Evolutionary conservation across 2,329 filamentous ascomycete genomes (phyloP).

Genomic region (Pseudocercospora macadamiae): DNA sequence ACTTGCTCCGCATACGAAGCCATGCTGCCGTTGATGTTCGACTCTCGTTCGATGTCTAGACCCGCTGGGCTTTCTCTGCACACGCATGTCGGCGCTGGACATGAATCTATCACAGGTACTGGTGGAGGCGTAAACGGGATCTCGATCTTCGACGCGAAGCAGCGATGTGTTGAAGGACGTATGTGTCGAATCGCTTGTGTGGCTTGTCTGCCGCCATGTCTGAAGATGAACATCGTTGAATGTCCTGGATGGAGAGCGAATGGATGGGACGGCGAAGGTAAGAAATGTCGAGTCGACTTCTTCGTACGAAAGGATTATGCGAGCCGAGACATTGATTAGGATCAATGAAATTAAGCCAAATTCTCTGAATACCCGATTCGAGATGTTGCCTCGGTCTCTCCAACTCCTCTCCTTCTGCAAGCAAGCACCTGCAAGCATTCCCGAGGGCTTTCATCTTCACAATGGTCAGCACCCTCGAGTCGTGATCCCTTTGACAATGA

Average conservation of each 20-base stretch:
- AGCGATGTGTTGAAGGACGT: neutral
- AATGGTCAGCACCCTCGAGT: neutral
- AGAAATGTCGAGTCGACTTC: neutral
- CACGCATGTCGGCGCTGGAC: constrained; percentile 74
- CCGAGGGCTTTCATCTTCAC: neutral
- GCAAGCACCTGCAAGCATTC: too few species aligned
- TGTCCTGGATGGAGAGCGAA: neutral
- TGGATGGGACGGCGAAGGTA: neutral
- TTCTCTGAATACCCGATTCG: too few species aligned
- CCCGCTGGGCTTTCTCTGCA: constrained; percentile 70
- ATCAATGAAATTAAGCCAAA: too few species aligned
- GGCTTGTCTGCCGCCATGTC: constrained; percentile 27
- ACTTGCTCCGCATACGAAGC: constrained; percentile 79
- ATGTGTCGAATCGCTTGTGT: constrained; percentile 2
- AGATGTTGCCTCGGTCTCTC: neutral
- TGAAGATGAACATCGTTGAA: constrained; percentile 32
- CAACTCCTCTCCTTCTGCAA: neutral
- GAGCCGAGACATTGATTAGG: neutral
- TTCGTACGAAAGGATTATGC: neutral
- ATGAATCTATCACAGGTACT: constrained; percentile 57
- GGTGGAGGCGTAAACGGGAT: constrained; percentile 38
- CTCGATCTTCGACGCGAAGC: constrained; percentile 35
- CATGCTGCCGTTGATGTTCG: constrained; percentile 75
- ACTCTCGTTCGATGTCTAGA: constrained; percentile 73
- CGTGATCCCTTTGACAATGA: neutral